phyloP scores from a whole-genome alignment of 345 rosid species.

The Hevea brasiliensis region DNA sequence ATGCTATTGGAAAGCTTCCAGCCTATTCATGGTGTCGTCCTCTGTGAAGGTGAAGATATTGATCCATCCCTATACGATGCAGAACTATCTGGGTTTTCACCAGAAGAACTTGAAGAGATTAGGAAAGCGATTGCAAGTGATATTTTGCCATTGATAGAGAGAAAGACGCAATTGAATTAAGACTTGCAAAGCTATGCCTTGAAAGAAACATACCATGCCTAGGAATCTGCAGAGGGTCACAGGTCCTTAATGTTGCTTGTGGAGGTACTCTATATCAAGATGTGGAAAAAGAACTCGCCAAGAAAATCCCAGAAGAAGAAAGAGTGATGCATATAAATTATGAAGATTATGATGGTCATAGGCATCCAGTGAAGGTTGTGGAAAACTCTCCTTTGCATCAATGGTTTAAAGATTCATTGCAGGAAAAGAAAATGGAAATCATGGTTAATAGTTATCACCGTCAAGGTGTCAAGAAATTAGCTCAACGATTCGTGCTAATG shows the following conservation, averaged over 20 bases:
- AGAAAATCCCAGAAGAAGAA: slow-evolving; percentile 19
- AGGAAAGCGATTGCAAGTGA: slow-evolving; percentile 46
- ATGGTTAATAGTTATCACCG: slow-evolving; percentile 71
- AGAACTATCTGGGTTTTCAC: slow-evolving; percentile 41
- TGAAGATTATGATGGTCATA: slow-evolving; percentile 55
- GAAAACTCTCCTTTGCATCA: slow-evolving; percentile 52
- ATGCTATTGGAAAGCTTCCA: slow-evolving; percentile 79
- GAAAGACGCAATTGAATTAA: slow-evolving; percentile 58
- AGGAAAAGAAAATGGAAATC: slow-evolving; percentile 49
- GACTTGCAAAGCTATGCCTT: slow-evolving; percentile 59
- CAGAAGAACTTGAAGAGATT: slow-evolving; percentile 55
- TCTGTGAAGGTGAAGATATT: slow-evolving; percentile 78
- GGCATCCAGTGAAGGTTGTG: slow-evolving; percentile 45
- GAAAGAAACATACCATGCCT: slow-evolving; percentile 59
- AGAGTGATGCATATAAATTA: slow-evolving; percentile 49
- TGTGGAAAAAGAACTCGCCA: slow-evolving; percentile 45
- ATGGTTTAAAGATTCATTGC: slow-evolving; percentile 56
- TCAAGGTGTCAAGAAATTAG: slow-evolving; percentile 61
- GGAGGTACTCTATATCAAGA: slow-evolving; percentile 70
- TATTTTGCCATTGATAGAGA: slow-evolving; percentile 52
- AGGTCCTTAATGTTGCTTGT: slow-evolving; percentile 66
- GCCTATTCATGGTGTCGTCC: slow-evolving; percentile 91
- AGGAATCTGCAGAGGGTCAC: slow-evolving; percentile 76
- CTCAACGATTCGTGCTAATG: slow-evolving; percentile 54
- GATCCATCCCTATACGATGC: slow-evolving; percentile 63